Conservation (phyloP, 805 yeast species). For the Hanseniaspora thailandica region DNA sequence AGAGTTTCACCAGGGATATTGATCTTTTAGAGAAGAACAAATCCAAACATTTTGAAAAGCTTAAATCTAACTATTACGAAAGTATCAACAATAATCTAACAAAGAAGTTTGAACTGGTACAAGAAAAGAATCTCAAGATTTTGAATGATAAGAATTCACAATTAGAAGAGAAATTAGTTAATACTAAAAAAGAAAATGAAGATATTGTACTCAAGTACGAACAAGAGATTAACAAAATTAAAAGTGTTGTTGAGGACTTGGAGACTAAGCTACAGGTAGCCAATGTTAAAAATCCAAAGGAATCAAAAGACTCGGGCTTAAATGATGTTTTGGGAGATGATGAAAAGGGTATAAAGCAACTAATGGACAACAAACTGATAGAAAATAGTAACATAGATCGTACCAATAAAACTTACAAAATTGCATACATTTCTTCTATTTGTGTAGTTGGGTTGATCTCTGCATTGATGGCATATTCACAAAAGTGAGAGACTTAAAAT, state of each 20-base stretch:
- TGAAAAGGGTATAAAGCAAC: neutral
- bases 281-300: conserved; percentile 15
- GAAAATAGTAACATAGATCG: neutral
- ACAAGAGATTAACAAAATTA: conserved; percentile 19
- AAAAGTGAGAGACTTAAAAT: conserved; percentile 13
- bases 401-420: neutral
- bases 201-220: neutral
- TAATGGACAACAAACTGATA: neutral
- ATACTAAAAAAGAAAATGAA: conserved; percentile 5
- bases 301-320: neutral
- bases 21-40: conserved; percentile 17
- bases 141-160: conserved; percentile 14
- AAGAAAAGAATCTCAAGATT: conserved; percentile 5
- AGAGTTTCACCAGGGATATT: conserved; percentile 34
- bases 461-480: conserved; percentile 14
- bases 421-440: conserved; percentile 14
- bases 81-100: neutral
- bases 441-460: conserved; percentile 15
- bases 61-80: conserved; percentile 9
- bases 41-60: neutral
- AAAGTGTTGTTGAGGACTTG: conserved; percentile 26
- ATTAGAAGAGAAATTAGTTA: neutral
- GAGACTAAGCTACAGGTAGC: conserved; percentile 29
- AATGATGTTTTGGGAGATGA: neutral
- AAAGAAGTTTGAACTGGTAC: conserved; percentile 8